A percentile compares a stretch with the other conserved stretches of the same genome.
phyloP scores from a whole-genome alignment of 1,284 basidiomycete genomes.

The Ganoderma multipileum region DNA sequence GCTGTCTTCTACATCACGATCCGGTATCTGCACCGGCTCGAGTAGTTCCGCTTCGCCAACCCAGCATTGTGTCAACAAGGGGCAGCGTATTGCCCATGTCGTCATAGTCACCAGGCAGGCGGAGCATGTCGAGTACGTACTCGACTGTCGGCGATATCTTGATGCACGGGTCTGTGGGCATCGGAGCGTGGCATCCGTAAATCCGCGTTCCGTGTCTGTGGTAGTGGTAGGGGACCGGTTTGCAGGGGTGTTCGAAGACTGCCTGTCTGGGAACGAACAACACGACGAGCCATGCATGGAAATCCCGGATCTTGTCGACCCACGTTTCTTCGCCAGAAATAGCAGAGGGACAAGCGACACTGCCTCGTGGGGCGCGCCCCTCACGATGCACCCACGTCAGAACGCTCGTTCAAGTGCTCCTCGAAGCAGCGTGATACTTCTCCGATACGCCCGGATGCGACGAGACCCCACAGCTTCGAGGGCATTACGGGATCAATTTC shows the following conservation, averaged over 20 bases:
- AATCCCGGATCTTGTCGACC: conserved; percentile 2
- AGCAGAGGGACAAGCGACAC: background rate
- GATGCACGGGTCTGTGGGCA: background rate
- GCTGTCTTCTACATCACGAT: background rate
- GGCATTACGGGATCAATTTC: background rate
- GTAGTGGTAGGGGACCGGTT: background rate
- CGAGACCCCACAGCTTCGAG: conserved; percentile 1
- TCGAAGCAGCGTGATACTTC: conserved; percentile 6
- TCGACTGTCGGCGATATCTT: background rate
- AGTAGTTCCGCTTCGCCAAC: background rate
- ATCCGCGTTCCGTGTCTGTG: background rate
- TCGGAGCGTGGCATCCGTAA: background rate
- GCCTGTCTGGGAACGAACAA: background rate
- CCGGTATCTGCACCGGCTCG: background rate
- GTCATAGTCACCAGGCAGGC: conserved; percentile 5
- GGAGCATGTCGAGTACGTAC: conserved; percentile 1
- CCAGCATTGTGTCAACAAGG: background rate
- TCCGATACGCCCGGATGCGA: conserved; percentile 5
- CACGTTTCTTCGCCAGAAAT: conserved; percentile 2
- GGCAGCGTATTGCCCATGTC: background rate
- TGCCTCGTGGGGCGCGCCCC: conserved; percentile 1
- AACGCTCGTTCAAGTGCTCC: background rate
- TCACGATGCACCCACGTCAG: conserved; percentile 8
- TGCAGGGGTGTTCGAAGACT: background rate
- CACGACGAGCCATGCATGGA: conserved; percentile 5